These are phyloP conservation scores for Cercospora nicotianae DNA, from an alignment of 2,329 filamentous ascomycete species.

Conservation along the genomic window DNA sequence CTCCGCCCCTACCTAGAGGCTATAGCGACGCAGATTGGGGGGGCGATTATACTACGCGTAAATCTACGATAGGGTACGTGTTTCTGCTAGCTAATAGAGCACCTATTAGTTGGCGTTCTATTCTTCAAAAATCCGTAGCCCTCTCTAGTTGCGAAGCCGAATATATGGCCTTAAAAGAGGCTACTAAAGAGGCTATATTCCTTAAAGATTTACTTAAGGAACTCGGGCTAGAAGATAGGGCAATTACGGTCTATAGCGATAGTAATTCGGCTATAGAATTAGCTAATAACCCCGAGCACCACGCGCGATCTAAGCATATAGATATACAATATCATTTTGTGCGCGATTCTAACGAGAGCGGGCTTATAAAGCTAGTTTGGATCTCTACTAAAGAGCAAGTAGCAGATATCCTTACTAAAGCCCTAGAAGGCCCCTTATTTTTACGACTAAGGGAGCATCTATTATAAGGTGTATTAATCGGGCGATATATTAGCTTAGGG, in stretches of 20 bases:
- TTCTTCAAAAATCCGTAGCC: no score
- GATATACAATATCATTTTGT: constrained; percentile 17
- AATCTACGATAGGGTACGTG: no score
- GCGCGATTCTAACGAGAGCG: neutral
- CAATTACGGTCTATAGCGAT: constrained; percentile 3
- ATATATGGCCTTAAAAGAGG: constrained; percentile 18
- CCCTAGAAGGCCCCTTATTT: no score
- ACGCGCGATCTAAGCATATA: constrained; percentile 13
- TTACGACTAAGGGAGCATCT: no score
- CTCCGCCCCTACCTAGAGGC: no score
- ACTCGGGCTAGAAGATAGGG: constrained; percentile 5
- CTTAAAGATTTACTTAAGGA: constrained; percentile 16
- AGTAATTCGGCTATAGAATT: constrained; percentile 12
- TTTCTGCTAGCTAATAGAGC: no score
- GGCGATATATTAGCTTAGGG: no score
- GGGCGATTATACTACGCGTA: no score
- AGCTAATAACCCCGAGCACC: constrained; percentile 10
- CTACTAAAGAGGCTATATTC: constrained; percentile 13
- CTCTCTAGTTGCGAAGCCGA: neutral
- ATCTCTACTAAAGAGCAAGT: neutral
- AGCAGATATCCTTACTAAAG: no score
- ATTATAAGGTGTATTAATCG: no score
- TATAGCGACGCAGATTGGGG: no score
- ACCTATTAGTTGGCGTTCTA: no score
- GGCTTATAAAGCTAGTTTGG: neutral